These are phyloP conservation scores for Ophiognomonia clavigignenti-juglandacearum DNA, from an alignment of 2,329 filamentous ascomycete genomes.

Conservation along the genomic window DNA sequence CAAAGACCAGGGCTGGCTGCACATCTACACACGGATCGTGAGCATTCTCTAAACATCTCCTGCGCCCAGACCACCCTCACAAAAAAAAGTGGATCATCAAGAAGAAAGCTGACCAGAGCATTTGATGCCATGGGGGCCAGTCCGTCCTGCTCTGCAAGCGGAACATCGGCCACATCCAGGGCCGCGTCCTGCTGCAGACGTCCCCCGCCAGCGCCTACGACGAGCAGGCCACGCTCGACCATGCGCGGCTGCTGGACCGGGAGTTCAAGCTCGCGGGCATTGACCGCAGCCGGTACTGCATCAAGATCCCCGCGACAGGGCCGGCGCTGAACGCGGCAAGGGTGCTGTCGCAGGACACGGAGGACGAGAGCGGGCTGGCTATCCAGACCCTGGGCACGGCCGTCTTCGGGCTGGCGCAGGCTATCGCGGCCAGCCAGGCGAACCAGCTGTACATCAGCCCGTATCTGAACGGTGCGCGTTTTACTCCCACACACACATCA, in stretches of 20 bases:
- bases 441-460: conserved; percentile 43
- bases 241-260: conserved; percentile 39
- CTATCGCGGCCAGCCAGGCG: conserved; percentile 44
- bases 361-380: conserved; percentile 21
- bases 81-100: background rate
- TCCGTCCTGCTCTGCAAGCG: conserved; percentile 41
- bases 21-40: conserved; percentile 42
- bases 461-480: conserved; percentile 42
- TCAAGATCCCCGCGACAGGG: conserved; percentile 47
- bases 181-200: conserved; percentile 44
- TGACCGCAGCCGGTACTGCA: conserved; percentile 39
- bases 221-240: conserved; percentile 36
- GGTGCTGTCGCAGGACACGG: conserved; percentile 33
- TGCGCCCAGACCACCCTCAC: background rate
- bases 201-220: conserved; percentile 42
- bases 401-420: conserved; percentile 41
- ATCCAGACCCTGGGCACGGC: conserved; percentile 44
- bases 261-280: conserved; percentile 42
- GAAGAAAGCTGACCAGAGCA: too few relatives aligned
- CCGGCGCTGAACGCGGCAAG: conserved; percentile 40
- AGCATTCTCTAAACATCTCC: background rate
- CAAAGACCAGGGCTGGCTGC: conserved; percentile 40
- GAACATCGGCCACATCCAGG: conserved; percentile 40
- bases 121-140: conserved; percentile 23
- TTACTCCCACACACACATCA: background rate